Percentiles rank a stretch among this genome's conserved stretches.
These are phyloP conservation scores for Trichoderma atroviride DNA, from an alignment of 2,329 filamentous ascomycete genomes.

Conservation along the genomic window DNA sequence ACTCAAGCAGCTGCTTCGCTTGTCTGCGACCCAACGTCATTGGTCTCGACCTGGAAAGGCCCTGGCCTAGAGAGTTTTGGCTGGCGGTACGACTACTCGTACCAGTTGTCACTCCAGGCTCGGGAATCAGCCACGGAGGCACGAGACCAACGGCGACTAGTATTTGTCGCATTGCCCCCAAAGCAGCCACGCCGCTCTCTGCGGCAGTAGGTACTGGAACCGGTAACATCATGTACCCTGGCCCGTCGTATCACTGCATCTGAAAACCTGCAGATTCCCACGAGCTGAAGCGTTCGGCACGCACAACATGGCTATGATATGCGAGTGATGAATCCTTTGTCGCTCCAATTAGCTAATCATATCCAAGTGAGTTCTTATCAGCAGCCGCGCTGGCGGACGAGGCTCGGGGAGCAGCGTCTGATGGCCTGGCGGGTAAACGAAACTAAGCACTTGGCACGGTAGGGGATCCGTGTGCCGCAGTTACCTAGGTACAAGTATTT, in stretches of 20 bases:
- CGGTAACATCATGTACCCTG: neutral
- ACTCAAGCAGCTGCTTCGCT: constrained; percentile 6
- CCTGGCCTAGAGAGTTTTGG: constrained; percentile 10
- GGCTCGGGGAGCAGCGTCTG: neutral
- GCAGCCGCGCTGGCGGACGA: neutral
- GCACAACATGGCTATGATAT: neutral
- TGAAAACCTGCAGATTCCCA: constrained; percentile 10
- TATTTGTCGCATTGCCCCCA: constrained; percentile 6
- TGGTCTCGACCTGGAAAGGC: constrained; percentile 21
- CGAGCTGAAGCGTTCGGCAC: neutral
- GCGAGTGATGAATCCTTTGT: neutral
- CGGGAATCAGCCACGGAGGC: constrained; percentile 17
- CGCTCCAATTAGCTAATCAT: constrained; percentile 8
- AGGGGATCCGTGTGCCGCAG: constrained; percentile 3
- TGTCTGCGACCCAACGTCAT: constrained; percentile 17
- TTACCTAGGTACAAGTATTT: constrained; percentile 21
- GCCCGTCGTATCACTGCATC: neutral
- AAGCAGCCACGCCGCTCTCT: neutral
- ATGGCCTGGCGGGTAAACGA: constrained; percentile 8
- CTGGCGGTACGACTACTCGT: constrained; percentile 8
- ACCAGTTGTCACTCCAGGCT: neutral
- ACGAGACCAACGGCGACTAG: neutral
- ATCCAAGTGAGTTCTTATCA: constrained; percentile 10
- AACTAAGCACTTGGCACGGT: neutral
- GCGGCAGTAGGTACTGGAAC: neutral